phyloP scores from a whole-genome alignment of 2,329 filamentous ascomycete genomes.

The Alternaria sp. region DNA sequence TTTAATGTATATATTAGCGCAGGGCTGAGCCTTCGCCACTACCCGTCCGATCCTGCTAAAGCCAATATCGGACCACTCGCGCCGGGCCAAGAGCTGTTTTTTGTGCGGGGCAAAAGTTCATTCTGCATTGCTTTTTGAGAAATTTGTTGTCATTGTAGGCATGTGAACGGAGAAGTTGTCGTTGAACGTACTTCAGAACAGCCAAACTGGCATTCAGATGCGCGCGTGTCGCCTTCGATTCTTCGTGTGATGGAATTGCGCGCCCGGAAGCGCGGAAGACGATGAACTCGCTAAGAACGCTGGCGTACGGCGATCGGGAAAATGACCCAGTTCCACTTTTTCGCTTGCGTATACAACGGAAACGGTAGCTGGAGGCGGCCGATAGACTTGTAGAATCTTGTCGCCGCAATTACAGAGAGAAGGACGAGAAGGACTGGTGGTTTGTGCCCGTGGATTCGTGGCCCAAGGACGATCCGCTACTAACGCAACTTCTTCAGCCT shows the following conservation, averaged over 20 bases:
- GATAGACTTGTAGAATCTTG: background rate
- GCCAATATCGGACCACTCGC: constrained; percentile 12
- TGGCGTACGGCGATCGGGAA: constrained; percentile 27
- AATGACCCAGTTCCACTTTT: background rate
- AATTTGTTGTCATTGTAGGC: background rate
- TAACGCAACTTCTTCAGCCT: constrained; percentile 17
- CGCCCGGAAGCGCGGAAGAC: constrained; percentile 33
- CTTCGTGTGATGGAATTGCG: constrained; percentile 10
- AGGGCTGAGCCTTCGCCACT: constrained; percentile 38
- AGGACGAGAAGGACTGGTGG: constrained; percentile 1
- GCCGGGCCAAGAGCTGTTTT: constrained; percentile 8
- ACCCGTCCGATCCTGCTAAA: constrained; percentile 27
- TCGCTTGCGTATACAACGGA: constrained; percentile 3
- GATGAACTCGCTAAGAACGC: constrained; percentile 31
- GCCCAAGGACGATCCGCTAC: constrained; percentile 6
- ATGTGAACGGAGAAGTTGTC: background rate
- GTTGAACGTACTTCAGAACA: background rate
- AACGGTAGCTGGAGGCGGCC: background rate
- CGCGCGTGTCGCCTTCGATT: background rate
- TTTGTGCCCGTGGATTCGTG: background rate
- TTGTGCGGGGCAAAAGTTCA: constrained; percentile 9
- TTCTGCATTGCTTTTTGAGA: background rate
- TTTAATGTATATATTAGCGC: constrained; percentile 30
- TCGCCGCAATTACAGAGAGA: background rate
- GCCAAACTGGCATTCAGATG: background rate